Evolutionary conservation across 805 yeast species (phyloP), one percentile per base, ranked within the genome.

Genomic region (Yarrowia deformans): DNA sequence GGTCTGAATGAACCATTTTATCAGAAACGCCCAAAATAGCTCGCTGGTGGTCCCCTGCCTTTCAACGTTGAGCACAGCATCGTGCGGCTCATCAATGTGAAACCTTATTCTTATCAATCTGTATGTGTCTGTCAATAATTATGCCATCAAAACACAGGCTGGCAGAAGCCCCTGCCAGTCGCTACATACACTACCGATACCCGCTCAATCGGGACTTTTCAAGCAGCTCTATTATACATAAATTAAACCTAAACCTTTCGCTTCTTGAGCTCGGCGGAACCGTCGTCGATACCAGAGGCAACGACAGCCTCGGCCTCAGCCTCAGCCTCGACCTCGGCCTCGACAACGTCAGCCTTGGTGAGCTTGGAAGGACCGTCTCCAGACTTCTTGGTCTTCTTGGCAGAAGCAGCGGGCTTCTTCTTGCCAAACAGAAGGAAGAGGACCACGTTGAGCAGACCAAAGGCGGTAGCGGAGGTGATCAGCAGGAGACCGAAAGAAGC

Each of bases 291-390:
- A 14, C 68, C 68, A 10, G 68, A 37, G 39, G 67, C 97, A 76
- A 90, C 95, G 75, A 88, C 91, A 71, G 87, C 91, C 60, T 90
- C 91, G 72, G 87, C 91, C 60, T 90, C 96, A 75, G 90, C 89
- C 55, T 81, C 73, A 29, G 90, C 87, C 1, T 79, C 81, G 39
- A 93, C 87, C 43, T 79, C 87, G 7, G 97, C 97, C 75, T 85
- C 88, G 8, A 64, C 74, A 8, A 87, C 88, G 7, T 80, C 77
- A 29, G 91, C 93, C 12, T 84, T 81, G 69, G 92, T 88, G 73
- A 79, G 75, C 70, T 77, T 75, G 35, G 90, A 92, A 69, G 85
- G 87, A 61, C 78, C 80, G 75, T 86, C 91, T 74, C 91, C 95
- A 88, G 94, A 91, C 74, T 89, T 93, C 5, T 79, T 90, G n/a